These are phyloP conservation scores for Paragyromitra xinjiangensis DNA, from an alignment of 495 filamentous ascomycete genomes.

Conservation along the genomic window DNA sequence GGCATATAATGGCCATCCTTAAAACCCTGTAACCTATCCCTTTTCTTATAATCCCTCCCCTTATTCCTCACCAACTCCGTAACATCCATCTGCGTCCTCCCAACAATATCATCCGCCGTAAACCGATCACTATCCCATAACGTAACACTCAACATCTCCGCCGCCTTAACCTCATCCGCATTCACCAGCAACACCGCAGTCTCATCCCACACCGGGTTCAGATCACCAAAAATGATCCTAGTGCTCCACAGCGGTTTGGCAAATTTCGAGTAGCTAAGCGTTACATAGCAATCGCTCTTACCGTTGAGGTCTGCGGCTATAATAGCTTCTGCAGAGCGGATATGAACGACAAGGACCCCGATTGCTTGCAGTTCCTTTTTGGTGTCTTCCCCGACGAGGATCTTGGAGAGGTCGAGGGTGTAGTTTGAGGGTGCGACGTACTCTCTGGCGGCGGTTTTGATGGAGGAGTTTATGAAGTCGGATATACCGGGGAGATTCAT, in stretches of 20 bases:
- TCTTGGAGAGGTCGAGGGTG: constrained; percentile 75
- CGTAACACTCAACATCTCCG: constrained; percentile 72
- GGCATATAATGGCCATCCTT: constrained; percentile 73
- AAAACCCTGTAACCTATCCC: constrained; percentile 68
- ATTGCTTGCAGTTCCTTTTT: constrained; percentile 74
- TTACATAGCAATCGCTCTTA: constrained; percentile 73
- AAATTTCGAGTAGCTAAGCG: constrained; percentile 78
- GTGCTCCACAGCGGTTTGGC: constrained; percentile 72
- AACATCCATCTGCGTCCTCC: constrained; percentile 71
- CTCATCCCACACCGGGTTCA: constrained; percentile 75
- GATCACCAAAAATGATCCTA: constrained; percentile 69
- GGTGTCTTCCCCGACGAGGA: constrained; percentile 78
- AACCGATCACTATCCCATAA: constrained; percentile 76
- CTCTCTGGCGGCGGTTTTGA: constrained; percentile 73
- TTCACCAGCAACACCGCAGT: constrained; percentile 71
- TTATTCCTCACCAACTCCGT: constrained; percentile 69
- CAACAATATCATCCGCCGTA: constrained; percentile 77
- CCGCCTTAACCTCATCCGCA: constrained; percentile 74
- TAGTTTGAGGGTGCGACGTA: constrained; percentile 79
- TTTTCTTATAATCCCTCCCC: constrained; percentile 65
- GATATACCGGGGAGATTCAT: constrained; percentile 77
- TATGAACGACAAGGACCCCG: constrained; percentile 71
- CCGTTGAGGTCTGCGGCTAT: constrained; percentile 74
- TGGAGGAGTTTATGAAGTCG: constrained; percentile 75
- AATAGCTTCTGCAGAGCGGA: constrained; percentile 71